Evolutionary conservation across 2,329 filamentous ascomycete species (phyloP).

Genomic region (Hypoxylon sp.): DNA sequence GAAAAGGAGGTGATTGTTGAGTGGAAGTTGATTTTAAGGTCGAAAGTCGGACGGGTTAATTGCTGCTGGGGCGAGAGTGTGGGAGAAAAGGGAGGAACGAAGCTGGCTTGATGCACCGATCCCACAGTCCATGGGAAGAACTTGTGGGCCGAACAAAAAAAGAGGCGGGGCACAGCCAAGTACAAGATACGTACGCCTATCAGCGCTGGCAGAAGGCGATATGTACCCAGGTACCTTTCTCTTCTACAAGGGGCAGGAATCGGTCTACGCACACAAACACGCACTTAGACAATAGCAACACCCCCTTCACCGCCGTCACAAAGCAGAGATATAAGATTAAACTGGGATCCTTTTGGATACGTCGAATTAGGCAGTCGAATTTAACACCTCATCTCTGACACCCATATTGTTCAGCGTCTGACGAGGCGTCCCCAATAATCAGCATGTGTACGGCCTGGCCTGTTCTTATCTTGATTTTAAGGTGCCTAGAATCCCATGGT

Average conservation of each 20-base stretch:
- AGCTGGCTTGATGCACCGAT: constrained; percentile 48
- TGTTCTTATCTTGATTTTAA: constrained; percentile 22
- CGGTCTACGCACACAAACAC: constrained; percentile 40
- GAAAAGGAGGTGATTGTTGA: constrained; percentile 53
- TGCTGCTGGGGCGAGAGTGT: constrained; percentile 49
- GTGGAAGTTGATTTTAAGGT: constrained; percentile 52
- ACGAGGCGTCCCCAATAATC: constrained; percentile 24
- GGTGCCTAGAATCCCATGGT: constrained; percentile 30
- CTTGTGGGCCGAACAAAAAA: constrained; percentile 53
- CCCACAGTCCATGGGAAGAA: constrained; percentile 47
- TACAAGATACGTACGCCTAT: constrained; percentile 37
- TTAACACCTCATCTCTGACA: constrained; percentile 18
- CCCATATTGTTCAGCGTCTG: constrained; percentile 15
- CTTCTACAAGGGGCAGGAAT: constrained; percentile 31
- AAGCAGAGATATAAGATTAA: constrained; percentile 27
- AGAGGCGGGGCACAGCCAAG: constrained; percentile 46
- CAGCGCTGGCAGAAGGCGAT: constrained; percentile 6
- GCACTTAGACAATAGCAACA: constrained; percentile 20
- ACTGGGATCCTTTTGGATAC: constrained; percentile 17
- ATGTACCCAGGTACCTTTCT: constrained; percentile 34
- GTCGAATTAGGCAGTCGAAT: constrained; percentile 34
- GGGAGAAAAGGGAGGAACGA: constrained; percentile 52
- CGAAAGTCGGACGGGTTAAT: constrained; percentile 44
- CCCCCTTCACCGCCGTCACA: constrained; percentile 37
- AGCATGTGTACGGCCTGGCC: constrained; percentile 5